phyloP scores from a whole-genome alignment of 345 rosid genomes.

The Barbarea vulgaris region DNA sequence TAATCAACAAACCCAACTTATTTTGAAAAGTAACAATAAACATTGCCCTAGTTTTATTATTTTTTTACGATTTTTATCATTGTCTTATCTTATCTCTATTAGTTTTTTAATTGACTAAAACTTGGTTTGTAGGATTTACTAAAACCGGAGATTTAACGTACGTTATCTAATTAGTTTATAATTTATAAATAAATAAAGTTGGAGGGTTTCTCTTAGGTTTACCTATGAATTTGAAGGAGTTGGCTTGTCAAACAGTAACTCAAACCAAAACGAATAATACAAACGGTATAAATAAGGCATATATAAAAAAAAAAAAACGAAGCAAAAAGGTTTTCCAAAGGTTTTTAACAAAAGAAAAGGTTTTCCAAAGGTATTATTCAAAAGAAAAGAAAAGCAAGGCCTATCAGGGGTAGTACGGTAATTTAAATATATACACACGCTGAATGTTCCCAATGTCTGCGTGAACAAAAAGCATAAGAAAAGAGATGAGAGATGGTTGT shows the following conservation, averaged over 20 bases:
- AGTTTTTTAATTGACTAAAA: not conserved
- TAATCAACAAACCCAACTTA: not conserved
- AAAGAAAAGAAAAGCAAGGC: not conserved
- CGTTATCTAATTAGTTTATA: not conserved
- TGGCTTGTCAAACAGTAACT: not conserved
- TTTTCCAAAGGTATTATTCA: too few relatives aligned
- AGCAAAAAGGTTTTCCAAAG: slow-evolving; percentile 1
- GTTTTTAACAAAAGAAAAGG: not conserved
- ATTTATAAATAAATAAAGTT: not conserved
- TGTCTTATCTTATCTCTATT: not conserved
- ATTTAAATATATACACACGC: slow-evolving; percentile 13
- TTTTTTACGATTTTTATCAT: too few relatives aligned
- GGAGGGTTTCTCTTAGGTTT: not conserved
- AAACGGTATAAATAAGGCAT: not conserved
- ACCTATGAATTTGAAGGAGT: not conserved
- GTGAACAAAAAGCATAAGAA: slow-evolving; percentile 13
- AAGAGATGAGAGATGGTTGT: not conserved
- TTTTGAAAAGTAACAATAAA: not conserved
- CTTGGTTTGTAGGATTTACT: not conserved
- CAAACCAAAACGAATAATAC: not conserved
- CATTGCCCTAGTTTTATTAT: not conserved
- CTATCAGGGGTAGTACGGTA: not conserved
- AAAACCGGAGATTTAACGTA: not conserved
- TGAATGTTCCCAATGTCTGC: not conserved
- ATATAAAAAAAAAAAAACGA: not conserved